These are phyloP conservation scores for Boletus pseudo-olivaceus DNA, from an alignment of 768 basidiomycete genomes.

Conservation along the genomic window DNA sequence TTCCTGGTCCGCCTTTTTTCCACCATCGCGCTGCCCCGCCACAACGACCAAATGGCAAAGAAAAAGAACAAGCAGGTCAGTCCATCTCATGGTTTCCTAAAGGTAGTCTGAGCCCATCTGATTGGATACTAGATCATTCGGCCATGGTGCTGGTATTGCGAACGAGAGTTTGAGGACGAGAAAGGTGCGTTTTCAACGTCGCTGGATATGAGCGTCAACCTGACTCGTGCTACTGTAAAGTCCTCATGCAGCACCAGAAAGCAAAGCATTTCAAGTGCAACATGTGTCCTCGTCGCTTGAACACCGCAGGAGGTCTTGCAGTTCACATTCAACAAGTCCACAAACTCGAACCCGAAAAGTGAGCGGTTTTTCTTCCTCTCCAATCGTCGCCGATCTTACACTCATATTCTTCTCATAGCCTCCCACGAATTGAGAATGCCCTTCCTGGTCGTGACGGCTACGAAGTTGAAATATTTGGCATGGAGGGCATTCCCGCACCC, in stretches of 20 bases:
- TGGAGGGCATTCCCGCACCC: constrained; percentile 96
- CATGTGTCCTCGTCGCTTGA: constrained; percentile 91
- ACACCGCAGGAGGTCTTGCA: constrained; percentile 95
- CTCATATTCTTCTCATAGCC: constrained; percentile 34
- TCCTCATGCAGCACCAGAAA: constrained; percentile 98
- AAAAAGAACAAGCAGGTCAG: constrained; percentile 53
- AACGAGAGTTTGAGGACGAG: constrained; percentile 99
- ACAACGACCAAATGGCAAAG: constrained; percentile 42
- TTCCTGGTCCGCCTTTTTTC: constrained; percentile 12
- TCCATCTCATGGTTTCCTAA: background rate
- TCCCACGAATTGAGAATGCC: constrained; percentile 93
- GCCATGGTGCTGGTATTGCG: constrained; percentile 99
- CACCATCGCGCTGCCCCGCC: background rate
- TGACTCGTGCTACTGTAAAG: constrained; percentile 36
- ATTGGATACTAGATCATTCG: constrained; percentile 57
- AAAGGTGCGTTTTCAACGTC: constrained; percentile 58
- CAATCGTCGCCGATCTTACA: constrained; percentile 9
- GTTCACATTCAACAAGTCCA: constrained; percentile 99
- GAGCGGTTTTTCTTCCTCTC: constrained; percentile 1
- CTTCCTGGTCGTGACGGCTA: constrained; percentile 95
- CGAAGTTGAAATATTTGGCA: constrained; percentile 98
- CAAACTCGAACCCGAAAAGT: constrained; percentile 92
- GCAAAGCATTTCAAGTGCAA: constrained; percentile 99
- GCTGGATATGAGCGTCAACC: background rate
- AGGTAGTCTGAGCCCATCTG: background rate